These are phyloP conservation scores for Pseudopyricularia cyperi DNA, from an alignment of 2,329 filamentous ascomycete species.

Conservation along the genomic window DNA sequence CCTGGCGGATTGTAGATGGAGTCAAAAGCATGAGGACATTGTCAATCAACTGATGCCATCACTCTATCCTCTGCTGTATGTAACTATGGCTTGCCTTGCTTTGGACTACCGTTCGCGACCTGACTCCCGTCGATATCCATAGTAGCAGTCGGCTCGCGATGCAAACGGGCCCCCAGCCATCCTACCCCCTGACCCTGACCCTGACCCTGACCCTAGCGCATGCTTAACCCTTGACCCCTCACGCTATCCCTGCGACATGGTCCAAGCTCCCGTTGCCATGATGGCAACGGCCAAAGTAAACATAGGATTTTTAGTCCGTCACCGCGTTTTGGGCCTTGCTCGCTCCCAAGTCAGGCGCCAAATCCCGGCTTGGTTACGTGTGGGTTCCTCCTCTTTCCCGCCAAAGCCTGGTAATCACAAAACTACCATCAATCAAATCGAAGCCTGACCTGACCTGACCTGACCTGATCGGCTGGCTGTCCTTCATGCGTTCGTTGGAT, in stretches of 20 bases:
- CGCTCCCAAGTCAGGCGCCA: not conserved
- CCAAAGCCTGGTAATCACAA: not conserved
- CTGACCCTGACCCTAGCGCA: not conserved
- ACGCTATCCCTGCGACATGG: not conserved
- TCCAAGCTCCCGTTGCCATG: slow-evolving; percentile 3
- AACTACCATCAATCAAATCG: not conserved
- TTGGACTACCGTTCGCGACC: too few relatives aligned
- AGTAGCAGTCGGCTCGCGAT: too few relatives aligned
- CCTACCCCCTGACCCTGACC: too few relatives aligned
- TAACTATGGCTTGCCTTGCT: too few relatives aligned
- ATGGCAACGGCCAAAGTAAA: slow-evolving; percentile 4
- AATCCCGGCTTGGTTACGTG: not conserved
- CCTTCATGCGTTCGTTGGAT: not conserved
- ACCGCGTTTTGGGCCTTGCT: not conserved
- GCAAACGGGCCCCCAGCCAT: too few relatives aligned
- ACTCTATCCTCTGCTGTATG: too few relatives aligned
- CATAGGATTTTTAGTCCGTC: not conserved
- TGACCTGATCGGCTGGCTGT: not conserved
- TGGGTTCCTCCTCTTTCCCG: not conserved
- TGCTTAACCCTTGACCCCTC: not conserved
- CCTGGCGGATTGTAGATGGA: too few relatives aligned
- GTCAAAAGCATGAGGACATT: too few relatives aligned
- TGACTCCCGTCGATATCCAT: too few relatives aligned
- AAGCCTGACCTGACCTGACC: not conserved
- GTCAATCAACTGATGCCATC: too few relatives aligned